Evolutionary conservation across 83 land plant species (phyloP).

Genomic region (Thuja plicata): DNA sequence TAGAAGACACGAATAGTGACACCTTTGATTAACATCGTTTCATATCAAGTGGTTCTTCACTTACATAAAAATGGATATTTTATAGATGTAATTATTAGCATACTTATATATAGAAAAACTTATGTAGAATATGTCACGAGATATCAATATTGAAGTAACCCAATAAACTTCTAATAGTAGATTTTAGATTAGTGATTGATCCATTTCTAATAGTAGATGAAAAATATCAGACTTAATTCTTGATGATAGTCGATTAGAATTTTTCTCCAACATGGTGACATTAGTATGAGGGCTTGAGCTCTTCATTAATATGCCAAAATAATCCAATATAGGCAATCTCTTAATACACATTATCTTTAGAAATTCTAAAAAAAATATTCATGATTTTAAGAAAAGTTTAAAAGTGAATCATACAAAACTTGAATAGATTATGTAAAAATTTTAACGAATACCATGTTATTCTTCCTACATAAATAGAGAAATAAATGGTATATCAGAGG

Average conservation of each 20-base stretch:
- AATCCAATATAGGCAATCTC: not conserved
- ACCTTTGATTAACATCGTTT: too few species aligned
- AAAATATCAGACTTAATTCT: constrained; percentile 45
- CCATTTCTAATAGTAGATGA: constrained; percentile 71
- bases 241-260: constrained; percentile 27
- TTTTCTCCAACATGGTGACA: constrained; percentile 21
- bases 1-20: too few species aligned
- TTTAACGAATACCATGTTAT: not conserved
- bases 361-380: not conserved
- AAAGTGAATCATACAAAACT: not conserved
- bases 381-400: not conserved
- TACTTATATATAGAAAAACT: too few species aligned
- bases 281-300: not conserved
- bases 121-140: too few species aligned
- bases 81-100: too few species aligned
- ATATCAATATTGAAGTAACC: too few species aligned
- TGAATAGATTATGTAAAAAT: not conserved
- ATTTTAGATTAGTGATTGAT: too few species aligned
- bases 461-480: not conserved
- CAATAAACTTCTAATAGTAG: too few species aligned
- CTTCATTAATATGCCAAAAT: not conserved
- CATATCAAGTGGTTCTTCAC: too few species aligned
- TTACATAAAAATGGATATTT: too few species aligned
- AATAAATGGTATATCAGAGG: not conserved
- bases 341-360: not conserved